Conservation (phyloP, 2,329 filamentous ascomycete species). For the Trichoderma koningii region DNA sequence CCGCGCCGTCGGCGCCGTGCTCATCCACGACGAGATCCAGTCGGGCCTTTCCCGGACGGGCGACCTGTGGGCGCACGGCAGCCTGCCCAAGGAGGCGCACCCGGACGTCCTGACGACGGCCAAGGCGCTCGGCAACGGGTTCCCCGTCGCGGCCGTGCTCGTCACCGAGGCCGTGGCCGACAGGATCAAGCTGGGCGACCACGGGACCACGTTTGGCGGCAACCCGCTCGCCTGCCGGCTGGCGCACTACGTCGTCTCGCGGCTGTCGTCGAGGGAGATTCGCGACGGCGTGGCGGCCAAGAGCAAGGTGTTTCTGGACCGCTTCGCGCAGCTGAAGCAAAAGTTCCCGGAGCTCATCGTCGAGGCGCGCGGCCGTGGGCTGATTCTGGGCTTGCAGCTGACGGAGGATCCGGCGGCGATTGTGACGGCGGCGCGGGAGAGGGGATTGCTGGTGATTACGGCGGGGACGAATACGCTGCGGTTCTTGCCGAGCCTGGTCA, state of each 20-base stretch:
- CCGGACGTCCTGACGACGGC: constrained; percentile 93
- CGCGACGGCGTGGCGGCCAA: constrained; percentile 71
- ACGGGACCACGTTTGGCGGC: constrained; percentile 92
- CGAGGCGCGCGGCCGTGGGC: constrained; percentile 78
- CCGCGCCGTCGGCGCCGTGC: constrained; percentile 80
- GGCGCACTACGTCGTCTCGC: constrained; percentile 80
- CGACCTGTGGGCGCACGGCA: constrained; percentile 82
- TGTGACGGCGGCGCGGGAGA: constrained; percentile 81
- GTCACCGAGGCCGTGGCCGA: constrained; percentile 46
- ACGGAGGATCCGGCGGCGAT: constrained; percentile 71
- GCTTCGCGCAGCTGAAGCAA: constrained; percentile 51
- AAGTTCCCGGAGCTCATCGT: constrained; percentile 68
- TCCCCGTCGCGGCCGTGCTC: constrained; percentile 79
- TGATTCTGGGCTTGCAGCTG: constrained; percentile 87
- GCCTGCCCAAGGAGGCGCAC: constrained; percentile 75
- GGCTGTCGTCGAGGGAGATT: constrained; percentile 70
- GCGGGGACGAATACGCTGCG: constrained; percentile 89
- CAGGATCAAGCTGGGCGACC: constrained; percentile 66
- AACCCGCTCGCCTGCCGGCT: constrained; percentile 85
- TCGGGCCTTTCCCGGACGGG: constrained; percentile 89
- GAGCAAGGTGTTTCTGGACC: constrained; percentile 51
- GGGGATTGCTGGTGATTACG: constrained; percentile 86
- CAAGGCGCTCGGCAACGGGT: constrained; percentile 94
- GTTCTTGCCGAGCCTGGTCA: constrained; percentile 84
- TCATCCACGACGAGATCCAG: constrained; percentile 97